Evolutionary conservation across 305 asterid genomes (phyloP).

Genomic region (Solanum hybrid): DNA sequence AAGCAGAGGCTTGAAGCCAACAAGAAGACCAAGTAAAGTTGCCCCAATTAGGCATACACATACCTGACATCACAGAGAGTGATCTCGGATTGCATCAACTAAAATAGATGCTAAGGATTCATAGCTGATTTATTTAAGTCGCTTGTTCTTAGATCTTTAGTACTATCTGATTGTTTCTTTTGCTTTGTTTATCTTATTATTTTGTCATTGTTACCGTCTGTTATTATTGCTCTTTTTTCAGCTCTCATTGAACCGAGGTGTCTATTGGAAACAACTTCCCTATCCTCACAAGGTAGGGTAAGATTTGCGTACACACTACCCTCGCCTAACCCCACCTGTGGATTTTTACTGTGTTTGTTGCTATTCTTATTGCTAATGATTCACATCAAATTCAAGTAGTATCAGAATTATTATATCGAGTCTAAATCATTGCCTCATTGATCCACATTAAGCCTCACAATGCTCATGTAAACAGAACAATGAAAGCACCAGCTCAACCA

Average conservation of each 20-base stretch:
- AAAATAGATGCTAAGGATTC: background rate
- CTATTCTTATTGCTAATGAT: background rate
- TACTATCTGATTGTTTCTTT: background rate
- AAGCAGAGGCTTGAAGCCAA: background rate
- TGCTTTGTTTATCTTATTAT: background rate
- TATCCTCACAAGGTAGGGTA: background rate
- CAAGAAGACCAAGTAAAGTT: background rate
- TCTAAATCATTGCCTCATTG: background rate
- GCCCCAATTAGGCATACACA: background rate
- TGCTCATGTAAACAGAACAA: background rate
- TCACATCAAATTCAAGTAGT: background rate
- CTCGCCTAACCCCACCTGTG: background rate
- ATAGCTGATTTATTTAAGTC: background rate
- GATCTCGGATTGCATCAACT: background rate
- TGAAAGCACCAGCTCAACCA: background rate
- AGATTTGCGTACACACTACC: background rate
- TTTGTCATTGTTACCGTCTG: background rate
- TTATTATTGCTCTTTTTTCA: background rate
- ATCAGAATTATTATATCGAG: background rate
- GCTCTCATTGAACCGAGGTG: background rate
- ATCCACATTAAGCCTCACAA: background rate
- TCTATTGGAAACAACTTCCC: background rate
- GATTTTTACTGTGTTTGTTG: background rate
- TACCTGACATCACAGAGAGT: background rate
- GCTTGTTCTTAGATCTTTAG: background rate